Conservation (phyloP, 2,329 filamentous ascomycete genomes). For the Colletotrichum graminicola region DNA sequence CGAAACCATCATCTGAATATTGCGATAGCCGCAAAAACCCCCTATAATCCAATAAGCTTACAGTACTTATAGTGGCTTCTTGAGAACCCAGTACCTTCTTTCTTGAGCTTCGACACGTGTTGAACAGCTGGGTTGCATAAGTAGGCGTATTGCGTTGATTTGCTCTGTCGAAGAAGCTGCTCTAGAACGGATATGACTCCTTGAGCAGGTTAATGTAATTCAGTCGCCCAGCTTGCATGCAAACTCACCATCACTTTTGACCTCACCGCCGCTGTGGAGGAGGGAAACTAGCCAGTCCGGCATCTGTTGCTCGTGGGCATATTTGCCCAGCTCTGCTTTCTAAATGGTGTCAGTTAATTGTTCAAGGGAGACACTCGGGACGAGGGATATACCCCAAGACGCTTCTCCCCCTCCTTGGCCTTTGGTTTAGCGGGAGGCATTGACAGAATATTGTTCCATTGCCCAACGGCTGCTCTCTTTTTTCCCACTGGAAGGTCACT, state of each 20-base stretch:
- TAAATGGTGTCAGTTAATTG: constrained; percentile 43
- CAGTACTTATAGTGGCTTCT: background rate
- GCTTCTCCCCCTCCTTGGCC: constrained; percentile 12
- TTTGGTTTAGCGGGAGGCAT: constrained; percentile 11
- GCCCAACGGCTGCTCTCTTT: constrained; percentile 45
- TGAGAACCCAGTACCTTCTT: constrained; percentile 67
- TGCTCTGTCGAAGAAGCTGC: constrained; percentile 74
- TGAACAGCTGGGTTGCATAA: constrained; percentile 81
- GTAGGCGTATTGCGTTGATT: constrained; percentile 76
- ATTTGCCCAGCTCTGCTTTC: constrained; percentile 76
- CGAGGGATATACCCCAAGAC: constrained; percentile 27
- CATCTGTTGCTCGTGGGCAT: constrained; percentile 81
- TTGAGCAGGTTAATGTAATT: constrained; percentile 57
- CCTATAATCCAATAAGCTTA: constrained; percentile 59
- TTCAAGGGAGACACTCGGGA: background rate
- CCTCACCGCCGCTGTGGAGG: constrained; percentile 70
- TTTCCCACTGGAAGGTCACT: constrained; percentile 10
- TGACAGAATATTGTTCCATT: constrained; percentile 49
- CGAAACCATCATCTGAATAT: constrained; percentile 91
- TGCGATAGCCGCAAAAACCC: constrained; percentile 94
- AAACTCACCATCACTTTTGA: constrained; percentile 63
- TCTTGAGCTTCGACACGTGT: constrained; percentile 85
- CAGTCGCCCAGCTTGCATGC: constrained; percentile 43
- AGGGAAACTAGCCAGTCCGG: constrained; percentile 75
- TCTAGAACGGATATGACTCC: constrained; percentile 73